A percentile compares a stretch with the other conserved stretches of the same genome.
Conservation (phyloP, 2,329 filamentous ascomycete genomes). For the Fusarium praegraminearum region DNA sequence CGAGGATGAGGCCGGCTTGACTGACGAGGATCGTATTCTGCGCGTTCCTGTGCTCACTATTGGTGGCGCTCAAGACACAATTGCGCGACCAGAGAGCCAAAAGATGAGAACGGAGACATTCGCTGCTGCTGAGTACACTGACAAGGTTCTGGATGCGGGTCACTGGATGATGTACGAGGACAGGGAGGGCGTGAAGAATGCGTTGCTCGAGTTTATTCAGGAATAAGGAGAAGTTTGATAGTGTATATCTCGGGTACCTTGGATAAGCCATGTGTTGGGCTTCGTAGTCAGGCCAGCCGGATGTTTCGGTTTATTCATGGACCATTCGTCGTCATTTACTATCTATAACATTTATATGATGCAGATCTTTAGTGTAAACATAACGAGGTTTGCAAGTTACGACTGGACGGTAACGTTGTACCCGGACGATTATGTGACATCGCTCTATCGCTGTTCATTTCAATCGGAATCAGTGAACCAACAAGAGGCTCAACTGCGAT, state of each 20-base stretch:
- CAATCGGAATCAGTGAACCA: not conserved
- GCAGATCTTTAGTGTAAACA: not conserved
- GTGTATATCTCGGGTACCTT: not conserved
- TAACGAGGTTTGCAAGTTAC: too few species aligned
- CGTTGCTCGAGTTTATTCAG: slow-evolving; percentile 25
- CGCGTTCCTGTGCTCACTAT: slow-evolving; percentile 35
- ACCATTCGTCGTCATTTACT: not conserved
- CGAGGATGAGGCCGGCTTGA: slow-evolving; percentile 30
- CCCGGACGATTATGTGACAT: not conserved
- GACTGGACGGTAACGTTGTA: not conserved
- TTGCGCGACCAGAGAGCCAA: slow-evolving; percentile 28
- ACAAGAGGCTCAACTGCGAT: not conserved
- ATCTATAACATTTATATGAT: not conserved
- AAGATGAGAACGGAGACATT: slow-evolving; percentile 10
- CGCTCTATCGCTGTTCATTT: not conserved
- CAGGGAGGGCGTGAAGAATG: slow-evolving; percentile 22
- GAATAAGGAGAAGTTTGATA: not conserved
- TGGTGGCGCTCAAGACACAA: slow-evolving; percentile 25
- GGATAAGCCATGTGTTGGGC: not conserved
- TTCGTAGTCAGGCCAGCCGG: not conserved
- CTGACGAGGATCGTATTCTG: slow-evolving; percentile 30
- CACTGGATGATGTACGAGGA: slow-evolving; percentile 42
- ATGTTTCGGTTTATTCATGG: not conserved
- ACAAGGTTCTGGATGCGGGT: slow-evolving; percentile 22
- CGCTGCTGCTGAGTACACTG: slow-evolving; percentile 24